Conservation (phyloP, 2,329 filamentous ascomycete genomes). For the Pseudogymnoascus sp. region DNA sequence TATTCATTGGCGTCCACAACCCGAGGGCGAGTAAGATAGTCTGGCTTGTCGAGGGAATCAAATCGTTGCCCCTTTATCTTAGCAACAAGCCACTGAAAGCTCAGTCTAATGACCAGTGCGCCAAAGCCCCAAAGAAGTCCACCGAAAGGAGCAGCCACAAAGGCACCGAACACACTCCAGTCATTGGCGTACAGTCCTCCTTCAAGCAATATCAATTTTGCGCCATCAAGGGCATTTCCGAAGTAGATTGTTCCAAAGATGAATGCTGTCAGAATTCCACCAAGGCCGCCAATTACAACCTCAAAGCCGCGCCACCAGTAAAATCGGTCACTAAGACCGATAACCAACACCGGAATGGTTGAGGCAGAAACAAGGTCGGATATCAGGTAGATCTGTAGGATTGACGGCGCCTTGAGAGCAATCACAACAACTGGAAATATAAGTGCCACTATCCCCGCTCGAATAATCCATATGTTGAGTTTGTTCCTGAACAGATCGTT, state of each 20-base stretch:
- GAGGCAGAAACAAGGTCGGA: slow-evolving; percentile 72
- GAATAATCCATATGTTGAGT: slow-evolving; percentile 68
- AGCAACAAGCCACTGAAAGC: slow-evolving; percentile 50
- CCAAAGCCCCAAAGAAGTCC: slow-evolving; percentile 64
- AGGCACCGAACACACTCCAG: slow-evolving; percentile 78
- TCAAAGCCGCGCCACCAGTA: slow-evolving; percentile 78
- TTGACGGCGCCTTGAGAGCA: slow-evolving; percentile 64
- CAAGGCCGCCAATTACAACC: slow-evolving; percentile 69
- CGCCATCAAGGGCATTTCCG: slow-evolving; percentile 55
- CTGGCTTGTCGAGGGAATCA: slow-evolving; percentile 56
- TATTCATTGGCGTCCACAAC: slow-evolving; percentile 26
- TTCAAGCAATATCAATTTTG: slow-evolving; percentile 62
- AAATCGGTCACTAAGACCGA: slow-evolving; percentile 59
- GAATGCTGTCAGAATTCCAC: slow-evolving; percentile 72
- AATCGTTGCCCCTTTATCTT: slow-evolving; percentile 56
- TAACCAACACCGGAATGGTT: slow-evolving; percentile 64
- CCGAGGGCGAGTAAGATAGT: slow-evolving; percentile 18
- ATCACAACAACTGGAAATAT: slow-evolving; percentile 70
- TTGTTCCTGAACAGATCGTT: slow-evolving; percentile 82
- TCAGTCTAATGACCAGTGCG: slow-evolving; percentile 54
- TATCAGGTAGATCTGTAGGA: slow-evolving; percentile 77
- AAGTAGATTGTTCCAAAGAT: slow-evolving; percentile 76
- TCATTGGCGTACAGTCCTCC: slow-evolving; percentile 68
- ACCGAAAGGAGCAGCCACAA: slow-evolving; percentile 71
- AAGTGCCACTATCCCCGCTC: slow-evolving; percentile 59